A percentile compares a stretch with the other conserved stretches of the same genome.
Conservation (phyloP, 495 filamentous ascomycete species). For the Oleoguttula mirabilis region DNA sequence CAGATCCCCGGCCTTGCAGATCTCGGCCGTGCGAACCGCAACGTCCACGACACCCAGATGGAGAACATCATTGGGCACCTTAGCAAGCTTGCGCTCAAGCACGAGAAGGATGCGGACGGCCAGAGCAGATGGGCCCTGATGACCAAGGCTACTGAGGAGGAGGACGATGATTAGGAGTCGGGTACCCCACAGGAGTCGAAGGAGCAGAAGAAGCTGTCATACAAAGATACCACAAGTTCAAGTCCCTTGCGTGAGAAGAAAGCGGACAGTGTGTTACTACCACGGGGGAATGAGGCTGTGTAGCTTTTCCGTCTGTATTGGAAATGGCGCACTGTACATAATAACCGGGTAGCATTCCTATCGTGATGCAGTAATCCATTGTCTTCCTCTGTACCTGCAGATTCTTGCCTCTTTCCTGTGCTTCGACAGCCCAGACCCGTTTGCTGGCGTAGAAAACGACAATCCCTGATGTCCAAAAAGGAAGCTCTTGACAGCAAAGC, state of each 20-base stretch:
- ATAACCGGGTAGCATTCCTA: constrained; percentile 5
- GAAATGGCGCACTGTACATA: constrained; percentile 5
- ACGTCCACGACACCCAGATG: constrained; percentile 58
- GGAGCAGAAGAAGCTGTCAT: not conserved
- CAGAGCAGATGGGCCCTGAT: constrained; percentile 46
- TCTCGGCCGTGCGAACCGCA: constrained; percentile 68
- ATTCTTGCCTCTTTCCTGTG: no score
- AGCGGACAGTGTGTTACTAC: constrained; percentile 8
- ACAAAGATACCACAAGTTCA: constrained; percentile 5
- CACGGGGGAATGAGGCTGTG: not conserved
- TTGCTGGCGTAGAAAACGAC: no score
- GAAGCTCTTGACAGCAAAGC: no score
- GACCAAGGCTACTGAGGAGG: constrained; percentile 49
- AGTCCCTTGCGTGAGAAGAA: not conserved
- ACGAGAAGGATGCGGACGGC: constrained; percentile 47
- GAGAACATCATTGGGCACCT: constrained; percentile 71
- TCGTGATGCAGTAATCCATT: no score
- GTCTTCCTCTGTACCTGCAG: no score
- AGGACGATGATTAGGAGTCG: constrained; percentile 49
- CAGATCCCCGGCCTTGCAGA: constrained; percentile 56
- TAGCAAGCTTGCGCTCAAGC: constrained; percentile 62
- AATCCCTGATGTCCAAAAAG: no score
- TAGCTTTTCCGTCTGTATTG: constrained; percentile 6
- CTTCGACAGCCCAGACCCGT: no score
- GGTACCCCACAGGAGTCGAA: not conserved